These are phyloP conservation scores for Fragaria vesca DNA, from an alignment of 306 rosid genomes.

Conservation along the genomic window DNA sequence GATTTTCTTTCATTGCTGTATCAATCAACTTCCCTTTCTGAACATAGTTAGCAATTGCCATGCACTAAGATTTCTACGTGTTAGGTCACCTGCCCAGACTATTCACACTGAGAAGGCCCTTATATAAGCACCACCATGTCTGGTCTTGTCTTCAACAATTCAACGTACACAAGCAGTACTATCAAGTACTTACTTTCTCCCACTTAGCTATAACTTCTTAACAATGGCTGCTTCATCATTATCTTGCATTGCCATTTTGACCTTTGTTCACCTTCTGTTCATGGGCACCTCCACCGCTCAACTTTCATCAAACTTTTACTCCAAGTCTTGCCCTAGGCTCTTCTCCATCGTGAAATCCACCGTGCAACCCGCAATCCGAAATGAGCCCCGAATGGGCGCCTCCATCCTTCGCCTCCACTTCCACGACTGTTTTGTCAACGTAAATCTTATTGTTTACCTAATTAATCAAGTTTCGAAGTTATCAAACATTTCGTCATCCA, in stretches of 20 bases:
- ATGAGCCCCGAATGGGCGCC: slow-evolving; percentile 91
- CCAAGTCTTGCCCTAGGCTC: slow-evolving; percentile 59
- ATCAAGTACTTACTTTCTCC: background rate
- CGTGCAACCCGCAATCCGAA: slow-evolving; percentile 54
- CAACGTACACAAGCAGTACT: background rate
- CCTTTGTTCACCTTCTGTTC: slow-evolving; percentile 32
- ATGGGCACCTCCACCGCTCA: slow-evolving; percentile 44
- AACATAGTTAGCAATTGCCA: slow-evolving; percentile 10
- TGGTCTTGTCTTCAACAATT: background rate
- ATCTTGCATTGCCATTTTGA: slow-evolving; percentile 14
- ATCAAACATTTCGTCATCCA: slow-evolving; percentile 4
- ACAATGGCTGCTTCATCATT: slow-evolving; percentile 31
- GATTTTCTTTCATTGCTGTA: background rate
- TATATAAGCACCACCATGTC: slow-evolving; percentile 35
- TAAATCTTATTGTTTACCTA: slow-evolving; percentile 24
- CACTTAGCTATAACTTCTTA: background rate
- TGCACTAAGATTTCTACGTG: slow-evolving; percentile 43
- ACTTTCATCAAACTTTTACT: slow-evolving; percentile 55
- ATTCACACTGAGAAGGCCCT: slow-evolving; percentile 29
- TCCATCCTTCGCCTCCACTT: slow-evolving; percentile 89
- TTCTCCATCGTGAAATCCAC: slow-evolving; percentile 45
- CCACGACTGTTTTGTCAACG: slow-evolving; percentile 91
- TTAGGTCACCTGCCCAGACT: slow-evolving; percentile 52
- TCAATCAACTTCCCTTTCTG: background rate
- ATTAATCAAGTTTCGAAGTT: background rate